Base-by-base conservation (phyloP, 306 rosid genomes). In the Prunus fruticosa region DNA sequence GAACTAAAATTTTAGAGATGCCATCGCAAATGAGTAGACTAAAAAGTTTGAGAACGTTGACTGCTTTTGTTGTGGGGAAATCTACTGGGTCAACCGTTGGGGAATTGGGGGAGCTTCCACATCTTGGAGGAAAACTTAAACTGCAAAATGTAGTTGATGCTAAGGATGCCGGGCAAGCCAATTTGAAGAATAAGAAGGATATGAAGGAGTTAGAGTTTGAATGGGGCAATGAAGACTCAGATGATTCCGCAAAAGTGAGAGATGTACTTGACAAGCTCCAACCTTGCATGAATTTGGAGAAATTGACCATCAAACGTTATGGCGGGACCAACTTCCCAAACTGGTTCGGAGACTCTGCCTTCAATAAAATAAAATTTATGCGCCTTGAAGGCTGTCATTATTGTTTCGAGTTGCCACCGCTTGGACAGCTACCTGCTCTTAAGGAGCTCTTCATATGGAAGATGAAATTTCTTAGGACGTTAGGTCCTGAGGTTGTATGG, bases 391-490 rank as follows among this genome's bases (percentile, higher is more conserved):
- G 7, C 15, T 73, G 45, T 14, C 4, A 13, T 14, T 10, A 5
- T 45, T 73, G 77, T 4, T 18, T 2, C 7, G 0, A 5, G 38
- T 32, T 71, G 78, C 83, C 81, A 6, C 25, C 65, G 3, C 65
- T 83, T 56, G 83, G 74, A 0, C 47, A 4, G 60, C 58, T 83
- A 64, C 78, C 71, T 0, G n/a, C 63, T 13, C 77, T 83, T 14
- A 79, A 65, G 23, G 1, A 27, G 45, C 64, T 79, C 8, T 3
- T 32, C 38, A 16, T 23, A 47, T 75, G 2, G 0, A 0, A 1
- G 0, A n/a, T 72, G 61, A 2, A 41, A 20, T 13, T 5, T 62
- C 43, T 72, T 8, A 22, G 0, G 16, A 72, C 14, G 2, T 56
- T 72, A 11, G 67, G 67, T 72, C 13, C 0, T 72, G 76, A 72